Base-by-base conservation (phyloP, 1,284 basidiomycete genomes). In the Tausonia pullulans region DNA sequence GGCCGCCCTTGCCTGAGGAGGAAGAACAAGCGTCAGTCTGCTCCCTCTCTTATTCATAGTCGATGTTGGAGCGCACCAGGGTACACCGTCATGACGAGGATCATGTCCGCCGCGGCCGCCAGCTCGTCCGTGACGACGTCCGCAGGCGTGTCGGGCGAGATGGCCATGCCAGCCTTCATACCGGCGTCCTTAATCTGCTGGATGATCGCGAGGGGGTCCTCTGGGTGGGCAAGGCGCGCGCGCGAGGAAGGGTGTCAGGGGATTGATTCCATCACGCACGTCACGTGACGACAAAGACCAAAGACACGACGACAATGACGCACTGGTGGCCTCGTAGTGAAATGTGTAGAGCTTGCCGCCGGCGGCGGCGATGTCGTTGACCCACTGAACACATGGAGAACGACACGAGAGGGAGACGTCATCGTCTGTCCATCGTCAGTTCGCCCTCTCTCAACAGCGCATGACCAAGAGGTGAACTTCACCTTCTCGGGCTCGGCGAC, bases 1-100 rank as follows among this genome's bases (percentile, higher is more conserved):
- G 96, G 1, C 96, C 96, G 48, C 96, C 96, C 16, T 84, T 84
- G 57, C 90, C 90, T 88, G 71, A 13, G 52, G 53, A 67, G 41
- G 40, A 41, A 8, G 10, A 51, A 14, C 39, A 43, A 43, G 48
- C 9, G 50, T 14, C 27, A 53, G 14, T 39, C 39, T 5, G 5
- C 43, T 16, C 10, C 1, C 5, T 55, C 55, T n/a, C n/a, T 16
- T 11, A 16, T 44, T 7, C 3, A 13, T 6, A 41, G 55, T 45
- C 3, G 11, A 6, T 44, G 9, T 16, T 52, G 51, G 45, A 5
- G 71, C 75, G 62, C 67, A 85, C 88, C 90, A 52, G 93, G 93
- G 72, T 90, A 86, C 44, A 98, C 94, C 10, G 93, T 98, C 94
- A 98, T 98, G 72, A 98, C 93, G 68, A 98, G 84, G 16, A 97